These are phyloP conservation scores for Mortierella sp. DNA, from an alignment of 371 early-diverging fungal genomes.

Conservation along the genomic window DNA sequence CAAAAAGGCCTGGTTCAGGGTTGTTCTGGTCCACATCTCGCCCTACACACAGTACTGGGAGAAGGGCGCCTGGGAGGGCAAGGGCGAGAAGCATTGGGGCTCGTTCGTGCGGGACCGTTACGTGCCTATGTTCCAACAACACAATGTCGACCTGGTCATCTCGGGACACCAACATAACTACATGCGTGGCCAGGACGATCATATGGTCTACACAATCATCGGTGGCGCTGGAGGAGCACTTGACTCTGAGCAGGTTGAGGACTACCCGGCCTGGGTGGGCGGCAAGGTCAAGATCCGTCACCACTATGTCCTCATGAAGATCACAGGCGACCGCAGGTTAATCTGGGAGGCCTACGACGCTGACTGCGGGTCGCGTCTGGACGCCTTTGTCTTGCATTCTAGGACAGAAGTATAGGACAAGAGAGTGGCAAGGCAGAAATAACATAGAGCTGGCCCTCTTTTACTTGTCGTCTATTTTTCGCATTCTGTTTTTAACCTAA, in stretches of 20 bases:
- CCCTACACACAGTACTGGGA: slow-evolving; percentile 89
- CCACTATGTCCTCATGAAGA: slow-evolving; percentile 56
- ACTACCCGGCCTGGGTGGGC: slow-evolving; percentile 59
- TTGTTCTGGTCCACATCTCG: slow-evolving; percentile 84
- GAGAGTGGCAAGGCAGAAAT: background rate
- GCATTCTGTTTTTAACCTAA: background rate
- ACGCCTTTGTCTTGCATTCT: slow-evolving; percentile 55
- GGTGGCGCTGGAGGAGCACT: slow-evolving; percentile 85
- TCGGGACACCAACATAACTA: slow-evolving; percentile 91
- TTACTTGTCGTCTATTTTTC: background rate
- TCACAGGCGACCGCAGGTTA: slow-evolving; percentile 53
- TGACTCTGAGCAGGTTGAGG: slow-evolving; percentile 76
- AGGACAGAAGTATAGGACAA: slow-evolving; percentile 30
- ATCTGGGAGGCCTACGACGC: slow-evolving; percentile 58
- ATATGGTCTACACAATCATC: slow-evolving; percentile 74
- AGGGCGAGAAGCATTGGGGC: slow-evolving; percentile 80
- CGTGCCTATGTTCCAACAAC: slow-evolving; percentile 74
- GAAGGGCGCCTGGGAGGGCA: slow-evolving; percentile 75
- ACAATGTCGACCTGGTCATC: slow-evolving; percentile 80
- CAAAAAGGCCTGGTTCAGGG: slow-evolving; percentile 70
- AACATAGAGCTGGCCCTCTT: slow-evolving; percentile 2
- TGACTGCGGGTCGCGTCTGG: slow-evolving; percentile 52
- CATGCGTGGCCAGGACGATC: slow-evolving; percentile 70
- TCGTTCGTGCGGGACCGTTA: slow-evolving; percentile 76
- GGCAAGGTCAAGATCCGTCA: slow-evolving; percentile 47